Evolutionary conservation across 306 rosid species (phyloP), one percentile per base, ranked within the genome.

Genomic region (Glycine tomentella): DNA sequence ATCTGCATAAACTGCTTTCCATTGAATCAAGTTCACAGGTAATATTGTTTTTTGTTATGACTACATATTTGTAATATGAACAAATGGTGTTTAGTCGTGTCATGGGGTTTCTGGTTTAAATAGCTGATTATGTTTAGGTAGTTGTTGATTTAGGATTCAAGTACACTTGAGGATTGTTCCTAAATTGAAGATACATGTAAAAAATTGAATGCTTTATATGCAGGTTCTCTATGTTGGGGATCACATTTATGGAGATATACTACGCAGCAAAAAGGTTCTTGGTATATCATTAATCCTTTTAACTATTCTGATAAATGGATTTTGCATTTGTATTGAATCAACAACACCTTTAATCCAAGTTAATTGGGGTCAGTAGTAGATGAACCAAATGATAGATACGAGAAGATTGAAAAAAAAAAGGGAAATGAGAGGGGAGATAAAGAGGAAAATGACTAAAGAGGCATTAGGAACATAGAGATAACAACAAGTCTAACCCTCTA

Each of bases 201-300:
- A 77, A 49, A 10, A 16, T 17, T 75, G 17, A 69, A 72, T 72
- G 49, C 36, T 62, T 80, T 58, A 72, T 73, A 7, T 33, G 59
- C 77, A 95, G 99, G 99, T 96, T 96, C 92, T 96, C 50, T 96
- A 96, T 80, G 99, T 93, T 84, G 98, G 99, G 76, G 99, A 96
- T 87, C 99, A 93, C 84, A 93, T 96, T 76, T 96, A 96, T 69
- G 99, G 99, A 83, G 99, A 96, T 84, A 93, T 96, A 84, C 83
- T 96, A 72, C 92, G 99, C 56, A 93, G 98, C 94, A 93, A 93
- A 89, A 96, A 96, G 89, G 93, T 91, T 92, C 97, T 93, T 75
- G 98, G 99, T 93, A 96, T 66, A 14, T 77, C 17, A 64, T 84
- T 65, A 78, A 69, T 72, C 78, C 82, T 77, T 69, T 69, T 8